Evolutionary conservation across 2,329 filamentous ascomycete genomes (phyloP).

Genomic region (Pseudogymnoascus sp.): DNA sequence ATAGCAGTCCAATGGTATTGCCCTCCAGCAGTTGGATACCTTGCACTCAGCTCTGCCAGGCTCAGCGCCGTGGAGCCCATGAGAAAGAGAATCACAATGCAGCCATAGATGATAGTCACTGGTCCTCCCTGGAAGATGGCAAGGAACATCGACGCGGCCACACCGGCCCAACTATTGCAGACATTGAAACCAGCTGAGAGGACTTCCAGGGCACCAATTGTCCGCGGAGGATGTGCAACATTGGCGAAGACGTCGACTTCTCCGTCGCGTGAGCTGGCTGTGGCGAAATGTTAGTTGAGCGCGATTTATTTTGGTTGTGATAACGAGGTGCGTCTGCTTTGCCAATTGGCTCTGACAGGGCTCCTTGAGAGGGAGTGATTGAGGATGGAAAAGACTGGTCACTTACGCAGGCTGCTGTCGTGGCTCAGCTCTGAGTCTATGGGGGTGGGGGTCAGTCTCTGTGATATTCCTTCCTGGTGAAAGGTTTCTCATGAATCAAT

Average conservation of each 20-base stretch:
- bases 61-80: background rate
- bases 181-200: slow-evolving; percentile 1
- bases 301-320: background rate
- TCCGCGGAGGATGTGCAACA: background rate
- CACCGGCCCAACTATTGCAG: slow-evolving; percentile 6
- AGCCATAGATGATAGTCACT: slow-evolving; percentile 1
- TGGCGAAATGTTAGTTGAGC: background rate
- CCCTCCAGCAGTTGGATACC: slow-evolving; percentile 35
- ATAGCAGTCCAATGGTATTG: slow-evolving; percentile 53
- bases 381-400: background rate
- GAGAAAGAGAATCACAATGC: slow-evolving; percentile 1
- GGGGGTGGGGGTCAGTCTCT: background rate
- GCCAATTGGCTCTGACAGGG: background rate
- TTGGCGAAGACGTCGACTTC: background rate
- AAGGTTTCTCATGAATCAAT: background rate
- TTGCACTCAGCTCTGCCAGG: background rate
- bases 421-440: slow-evolving; percentile 8
- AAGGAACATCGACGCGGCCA: background rate
- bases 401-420: background rate
- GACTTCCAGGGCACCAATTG: background rate
- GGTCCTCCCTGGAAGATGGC: slow-evolving; percentile 3
- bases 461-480: background rate
- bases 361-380: background rate
- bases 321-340: background rate
- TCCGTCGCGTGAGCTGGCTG: background rate